Base-by-base conservation (phyloP, 768 basidiomycete genomes). In the Boletus speciosus region DNA sequence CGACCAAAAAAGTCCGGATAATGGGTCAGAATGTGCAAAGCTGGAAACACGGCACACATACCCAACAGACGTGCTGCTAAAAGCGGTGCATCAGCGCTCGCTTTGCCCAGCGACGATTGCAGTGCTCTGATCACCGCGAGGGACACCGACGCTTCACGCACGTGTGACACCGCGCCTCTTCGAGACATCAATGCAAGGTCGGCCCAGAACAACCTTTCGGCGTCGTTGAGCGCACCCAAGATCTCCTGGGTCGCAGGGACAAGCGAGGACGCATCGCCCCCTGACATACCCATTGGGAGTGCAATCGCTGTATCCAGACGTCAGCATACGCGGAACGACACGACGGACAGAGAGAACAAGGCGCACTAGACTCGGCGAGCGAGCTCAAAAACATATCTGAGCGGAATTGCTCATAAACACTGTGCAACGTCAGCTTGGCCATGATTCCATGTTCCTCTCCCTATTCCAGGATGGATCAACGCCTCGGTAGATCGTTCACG, bases 321-420 rank as follows among this genome's bases (percentile, higher is more conserved):
- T 55, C n/a, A 71, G 34, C 14, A 34, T 8, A 11, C 15, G 5
- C 3, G 16, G 6, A 49, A 43, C 32, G 51, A 41, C 29, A 54
- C 40, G 39, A 44, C 45, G 21, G 35, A n/a, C 36, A 29, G 29
- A 42, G 5, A 12, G 14, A 41, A 32, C 25, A 10, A 54, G 35
- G 73, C 91, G 35, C 62, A 96, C 94, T 86, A 1, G 96, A 96
- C 67, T 98, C 96, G 0, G 87, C 81, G 23, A 98, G 73, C 16
- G 94, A 94, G 64, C 87, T 93, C 54, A 97, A 75, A 66, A 94
- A 90, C 75, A 97, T 89, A 66, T 98, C 94, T 0, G 83, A 78
- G 32, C 82, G 82, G 75, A 96, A 92, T 7, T 83, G 84, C 36
- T 80, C 78, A 60, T 94, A 85, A 1, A 88, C 88, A 27, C 85